phyloP scores from a whole-genome alignment of 2,329 filamentous ascomycete genomes.

The Colletotrichum brevisporum region DNA sequence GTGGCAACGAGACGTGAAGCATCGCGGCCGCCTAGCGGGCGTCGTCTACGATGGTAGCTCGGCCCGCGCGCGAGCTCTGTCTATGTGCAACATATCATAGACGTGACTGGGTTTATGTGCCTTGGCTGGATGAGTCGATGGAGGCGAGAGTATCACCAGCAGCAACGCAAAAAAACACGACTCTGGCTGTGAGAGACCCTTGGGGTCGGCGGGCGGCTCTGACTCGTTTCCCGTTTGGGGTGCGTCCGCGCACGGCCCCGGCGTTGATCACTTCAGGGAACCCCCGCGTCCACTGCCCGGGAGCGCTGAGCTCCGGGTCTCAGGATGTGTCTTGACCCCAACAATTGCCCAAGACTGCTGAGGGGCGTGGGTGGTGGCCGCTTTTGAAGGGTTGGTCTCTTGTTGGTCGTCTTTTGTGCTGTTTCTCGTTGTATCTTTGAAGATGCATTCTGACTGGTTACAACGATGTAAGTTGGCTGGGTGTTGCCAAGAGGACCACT shows the following conservation, averaged over 20 bases:
- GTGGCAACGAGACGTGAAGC: not conserved
- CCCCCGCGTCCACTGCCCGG: conserved; percentile 15
- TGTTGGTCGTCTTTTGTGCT: not conserved
- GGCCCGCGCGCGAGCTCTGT: not conserved
- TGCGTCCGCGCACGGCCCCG: conserved; percentile 25
- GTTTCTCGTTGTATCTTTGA: no score
- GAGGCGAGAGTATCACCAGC: not conserved
- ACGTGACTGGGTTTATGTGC: not conserved
- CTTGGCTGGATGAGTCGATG: not conserved
- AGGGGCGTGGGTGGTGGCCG: not conserved
- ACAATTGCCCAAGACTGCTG: not conserved
- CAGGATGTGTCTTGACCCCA: conserved; percentile 30
- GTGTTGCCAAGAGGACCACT: no score
- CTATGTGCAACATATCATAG: conserved; percentile 1
- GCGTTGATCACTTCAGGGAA: conserved; percentile 23
- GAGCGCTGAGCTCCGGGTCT: conserved; percentile 37
- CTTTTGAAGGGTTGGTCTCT: not conserved
- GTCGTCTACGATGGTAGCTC: not conserved
- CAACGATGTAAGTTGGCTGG: no score
- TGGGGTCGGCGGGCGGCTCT: not conserved
- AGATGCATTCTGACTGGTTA: no score
- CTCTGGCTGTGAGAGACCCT: not conserved
- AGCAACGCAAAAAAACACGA: no score
- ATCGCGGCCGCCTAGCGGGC: not conserved
- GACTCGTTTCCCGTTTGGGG: conserved; percentile 35